These are phyloP conservation scores for Leccinum fuscescens DNA, from an alignment of 1,284 basidiomycete species.

Conservation along the genomic window DNA sequence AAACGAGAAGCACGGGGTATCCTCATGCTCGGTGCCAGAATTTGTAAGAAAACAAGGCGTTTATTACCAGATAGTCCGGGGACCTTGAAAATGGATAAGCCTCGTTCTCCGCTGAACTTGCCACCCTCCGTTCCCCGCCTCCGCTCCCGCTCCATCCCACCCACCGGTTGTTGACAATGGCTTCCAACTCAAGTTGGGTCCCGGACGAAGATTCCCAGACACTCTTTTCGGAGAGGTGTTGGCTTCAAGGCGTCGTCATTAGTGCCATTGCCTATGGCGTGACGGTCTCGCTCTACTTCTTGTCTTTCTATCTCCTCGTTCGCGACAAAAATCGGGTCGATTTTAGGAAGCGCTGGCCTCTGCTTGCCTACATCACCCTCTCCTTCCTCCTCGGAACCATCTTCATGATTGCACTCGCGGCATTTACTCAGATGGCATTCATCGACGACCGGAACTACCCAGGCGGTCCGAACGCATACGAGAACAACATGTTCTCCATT, in stretches of 20 bases:
- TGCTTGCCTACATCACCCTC: constrained; percentile 20
- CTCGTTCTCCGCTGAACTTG: not conserved
- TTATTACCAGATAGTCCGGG: not conserved
- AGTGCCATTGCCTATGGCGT: constrained; percentile 18
- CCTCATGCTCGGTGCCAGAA: not conserved
- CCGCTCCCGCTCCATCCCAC: not conserved
- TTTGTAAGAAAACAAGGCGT: not conserved
- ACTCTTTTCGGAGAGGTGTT: constrained; percentile 20
- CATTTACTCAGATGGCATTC: not conserved
- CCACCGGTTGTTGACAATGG: constrained; percentile 5
- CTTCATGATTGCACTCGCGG: constrained; percentile 17
- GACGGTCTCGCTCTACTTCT: constrained; percentile 9
- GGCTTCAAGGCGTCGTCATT: constrained; percentile 20
- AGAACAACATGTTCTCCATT: constrained; percentile 15
- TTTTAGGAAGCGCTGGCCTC: constrained; percentile 3
- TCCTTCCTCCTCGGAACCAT: constrained; percentile 29
- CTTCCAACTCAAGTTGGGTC: constrained; percentile 19
- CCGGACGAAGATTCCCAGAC: constrained; percentile 12
- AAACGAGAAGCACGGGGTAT: not conserved
- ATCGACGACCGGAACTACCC: constrained; percentile 16
- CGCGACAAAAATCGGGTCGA: not conserved
- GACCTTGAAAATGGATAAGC: not conserved
- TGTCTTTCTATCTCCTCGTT: constrained; percentile 15
- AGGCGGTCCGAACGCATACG: constrained; percentile 26
- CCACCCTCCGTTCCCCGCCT: not conserved